These are phyloP conservation scores for Fusarium transvaalense DNA, from an alignment of 2,329 filamentous ascomycete genomes.

Conservation along the genomic window DNA sequence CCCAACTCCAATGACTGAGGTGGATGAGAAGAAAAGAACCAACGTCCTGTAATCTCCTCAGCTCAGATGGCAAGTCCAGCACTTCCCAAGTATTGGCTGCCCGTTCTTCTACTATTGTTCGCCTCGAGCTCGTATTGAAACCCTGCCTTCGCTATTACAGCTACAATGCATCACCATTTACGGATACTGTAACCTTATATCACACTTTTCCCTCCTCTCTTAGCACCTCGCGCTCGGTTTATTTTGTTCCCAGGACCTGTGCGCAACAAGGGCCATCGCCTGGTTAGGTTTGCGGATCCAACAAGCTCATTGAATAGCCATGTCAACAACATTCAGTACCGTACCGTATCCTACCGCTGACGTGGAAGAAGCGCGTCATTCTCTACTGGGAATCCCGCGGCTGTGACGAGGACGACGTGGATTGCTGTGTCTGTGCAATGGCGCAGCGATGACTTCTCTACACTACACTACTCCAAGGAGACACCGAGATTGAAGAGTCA, in stretches of 20 bases:
- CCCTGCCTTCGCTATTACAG: slow-evolving; percentile 5
- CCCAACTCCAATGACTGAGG: slow-evolving; percentile 12
- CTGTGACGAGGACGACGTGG: slow-evolving; percentile 15
- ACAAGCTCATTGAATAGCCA: slow-evolving; percentile 7
- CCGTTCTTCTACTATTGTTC: slow-evolving; percentile 7
- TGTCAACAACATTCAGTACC: slow-evolving; percentile 3
- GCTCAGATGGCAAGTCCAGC: slow-evolving; percentile 6
- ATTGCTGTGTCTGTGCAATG: slow-evolving; percentile 34
- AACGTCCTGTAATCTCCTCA: slow-evolving; percentile 45
- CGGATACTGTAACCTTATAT: neutral
- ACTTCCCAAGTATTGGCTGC: slow-evolving; percentile 5
- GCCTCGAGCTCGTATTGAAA: slow-evolving; percentile 29
- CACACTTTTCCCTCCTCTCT: slow-evolving; percentile 30
- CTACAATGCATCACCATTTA: neutral
- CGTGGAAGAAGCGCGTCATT: slow-evolving; percentile 26
- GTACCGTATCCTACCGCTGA: slow-evolving; percentile 11
- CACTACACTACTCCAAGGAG: slow-evolving; percentile 4
- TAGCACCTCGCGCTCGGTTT: slow-evolving; percentile 32
- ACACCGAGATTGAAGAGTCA: slow-evolving; percentile 20
- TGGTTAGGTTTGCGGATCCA: neutral
- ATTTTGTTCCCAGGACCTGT: slow-evolving; percentile 8
- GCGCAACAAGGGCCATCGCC: neutral
- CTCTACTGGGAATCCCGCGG: slow-evolving; percentile 15
- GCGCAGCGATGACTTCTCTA: slow-evolving; percentile 26
- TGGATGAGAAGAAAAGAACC: slow-evolving; percentile 21